Percentiles rank a stretch among this genome's conserved stretches.
phyloP scores from a whole-genome alignment of 345 rosid species.

The Sonneratia alba region DNA sequence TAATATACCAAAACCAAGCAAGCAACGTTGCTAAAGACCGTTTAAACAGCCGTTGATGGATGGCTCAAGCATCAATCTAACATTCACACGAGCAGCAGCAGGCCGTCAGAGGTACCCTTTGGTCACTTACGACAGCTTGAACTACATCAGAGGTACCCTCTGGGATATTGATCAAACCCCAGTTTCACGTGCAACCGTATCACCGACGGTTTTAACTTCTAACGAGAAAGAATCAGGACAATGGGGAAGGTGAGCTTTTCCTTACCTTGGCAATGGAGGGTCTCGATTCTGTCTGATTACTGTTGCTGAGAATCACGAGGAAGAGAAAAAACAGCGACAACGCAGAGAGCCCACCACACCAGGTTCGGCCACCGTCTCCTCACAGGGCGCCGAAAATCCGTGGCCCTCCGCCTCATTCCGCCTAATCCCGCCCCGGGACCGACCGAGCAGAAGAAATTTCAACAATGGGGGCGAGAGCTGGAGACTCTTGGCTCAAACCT shows the following conservation, averaged over 20 bases:
- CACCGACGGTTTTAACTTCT: neutral
- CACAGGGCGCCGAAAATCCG: conserved; percentile 49
- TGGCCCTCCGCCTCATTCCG: conserved; percentile 60
- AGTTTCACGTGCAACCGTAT: neutral
- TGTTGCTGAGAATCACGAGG: conserved; percentile 49
- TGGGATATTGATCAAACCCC: neutral
- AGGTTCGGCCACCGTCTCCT: conserved; percentile 55
- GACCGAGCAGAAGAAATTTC: neutral
- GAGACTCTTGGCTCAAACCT: neutral
- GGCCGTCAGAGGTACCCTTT: too few relatives aligned
- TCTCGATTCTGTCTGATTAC: conserved; percentile 52
- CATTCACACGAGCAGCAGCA: neutral
- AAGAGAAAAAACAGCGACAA: conserved; percentile 21
- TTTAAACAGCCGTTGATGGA: neutral
- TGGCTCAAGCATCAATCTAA: neutral
- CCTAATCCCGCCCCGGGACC: neutral
- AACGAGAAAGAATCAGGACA: neutral
- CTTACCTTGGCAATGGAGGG: conserved; percentile 40
- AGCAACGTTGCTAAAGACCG: too few relatives aligned
- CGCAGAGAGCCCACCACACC: conserved; percentile 61
- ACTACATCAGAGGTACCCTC: neutral
- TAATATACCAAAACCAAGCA: neutral
- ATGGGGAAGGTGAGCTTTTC: neutral
- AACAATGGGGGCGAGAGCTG: neutral
- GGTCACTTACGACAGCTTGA: too few relatives aligned